Evolutionary conservation across 305 asterid genomes (phyloP).

Genomic region (Euphrasia arctica): DNA sequence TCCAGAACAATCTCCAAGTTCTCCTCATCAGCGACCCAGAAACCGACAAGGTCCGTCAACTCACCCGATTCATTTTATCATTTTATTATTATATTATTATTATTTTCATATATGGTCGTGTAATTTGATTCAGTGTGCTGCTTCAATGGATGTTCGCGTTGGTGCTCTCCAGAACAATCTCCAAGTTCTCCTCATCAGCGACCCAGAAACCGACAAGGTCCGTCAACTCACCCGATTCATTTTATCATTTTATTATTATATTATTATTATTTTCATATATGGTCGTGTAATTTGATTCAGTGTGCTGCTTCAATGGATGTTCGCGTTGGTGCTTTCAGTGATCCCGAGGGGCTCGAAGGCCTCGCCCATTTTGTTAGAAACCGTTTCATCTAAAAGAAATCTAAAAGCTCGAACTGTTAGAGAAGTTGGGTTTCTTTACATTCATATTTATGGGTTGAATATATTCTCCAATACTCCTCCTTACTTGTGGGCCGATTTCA

Average conservation of each 20-base stretch:
- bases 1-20: conserved; percentile 69
- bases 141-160: conserved; percentile 89
- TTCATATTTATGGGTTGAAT: too few relatives aligned
- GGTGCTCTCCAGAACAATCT: conserved; percentile 70
- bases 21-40: conserved; percentile 74
- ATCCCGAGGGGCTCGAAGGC: conserved; percentile 95
- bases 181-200: conserved; percentile 82
- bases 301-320: conserved; percentile 97
- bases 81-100: not conserved
- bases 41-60: conserved; percentile 45
- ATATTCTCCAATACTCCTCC: too few relatives aligned
- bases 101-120: conserved; percentile 24
- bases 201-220: conserved; percentile 72
- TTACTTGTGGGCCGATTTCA: too few relatives aligned
- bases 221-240: not conserved
- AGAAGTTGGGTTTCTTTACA: too few relatives aligned
- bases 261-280: conserved; percentile 10
- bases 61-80: not conserved
- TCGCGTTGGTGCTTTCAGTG: conserved; percentile 86
- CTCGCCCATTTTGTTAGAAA: conserved; percentile 56
- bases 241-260: not conserved
- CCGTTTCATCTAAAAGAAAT: too few relatives aligned
- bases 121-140: conserved; percentile 64
- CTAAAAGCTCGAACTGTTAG: too few relatives aligned
- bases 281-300: conserved; percentile 40